Base-by-base conservation (phyloP, 176 grass and related monocot species). In the Aegilops umbellulata region DNA sequence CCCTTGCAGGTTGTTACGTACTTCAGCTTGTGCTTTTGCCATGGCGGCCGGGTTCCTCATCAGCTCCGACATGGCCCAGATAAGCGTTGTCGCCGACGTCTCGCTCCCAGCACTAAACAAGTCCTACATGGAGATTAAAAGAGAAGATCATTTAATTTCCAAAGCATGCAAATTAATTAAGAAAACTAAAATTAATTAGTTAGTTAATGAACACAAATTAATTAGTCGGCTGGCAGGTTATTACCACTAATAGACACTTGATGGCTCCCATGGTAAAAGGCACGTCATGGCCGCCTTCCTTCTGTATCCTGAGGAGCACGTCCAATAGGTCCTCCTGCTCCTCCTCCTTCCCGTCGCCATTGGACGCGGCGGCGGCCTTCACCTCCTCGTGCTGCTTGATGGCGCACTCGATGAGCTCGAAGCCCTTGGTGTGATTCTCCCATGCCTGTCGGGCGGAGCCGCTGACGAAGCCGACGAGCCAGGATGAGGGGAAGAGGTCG, bases 41-140 rank as follows among this genome's bases (percentile, higher is more conserved):
- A 83, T 69, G 3, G 31, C 3, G 3, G 16, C 0, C 0, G 86
- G 86, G 19, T 91, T 84, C 9, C 82, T 86, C 60, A 88, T 80
- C 3, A 91, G 35, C 73, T 94, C 89, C 0, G 89, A 76, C 42
- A 94, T 51, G 3, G 86, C 65, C 89, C 92, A 94, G 77, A 84
- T 74, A 17, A 91, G 85, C 0, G 86, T 82, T 3, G 83, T 76
- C 0, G 86, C 67, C 0, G 89, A 77, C 23, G 86, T 86, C 23
- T 94, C 92, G 0, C 82, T 80, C 3, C 92, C 79, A 0, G 86
- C 89, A 1, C 36, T 82, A 51, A 94, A 91, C 6, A 94, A 30
- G 42, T 94, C 92, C 86, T 86, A 0, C 13, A n/a, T n/a, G n/a
- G n/a, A 26, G 7, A 46, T 8, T 57, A 8, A 3, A 20, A 20